Evolutionary conservation across 2,329 filamentous ascomycete genomes (phyloP), one percentile per base, ranked within the genome.

Genomic region (Sarocladium kiliense): DNA sequence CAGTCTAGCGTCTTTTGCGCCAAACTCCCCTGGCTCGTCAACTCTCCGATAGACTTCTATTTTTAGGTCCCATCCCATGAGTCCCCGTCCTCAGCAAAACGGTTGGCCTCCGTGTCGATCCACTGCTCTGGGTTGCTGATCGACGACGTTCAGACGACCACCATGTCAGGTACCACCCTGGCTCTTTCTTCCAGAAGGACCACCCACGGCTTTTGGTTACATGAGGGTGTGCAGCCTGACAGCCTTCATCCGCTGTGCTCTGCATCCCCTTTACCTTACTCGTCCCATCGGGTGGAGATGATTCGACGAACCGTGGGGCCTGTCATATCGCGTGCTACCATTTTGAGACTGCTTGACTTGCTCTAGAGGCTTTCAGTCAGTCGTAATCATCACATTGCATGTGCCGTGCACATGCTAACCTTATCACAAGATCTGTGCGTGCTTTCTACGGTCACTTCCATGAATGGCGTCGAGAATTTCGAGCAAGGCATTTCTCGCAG

Each of bases 291-390:
- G 18, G 47, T 34, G 47, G 47, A 23, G 27, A 51, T 19, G 11
- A 16, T 21, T 36, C 30, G n/a, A 36, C 25, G 47, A 51, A 21
- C 47, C 27, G 47, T 51, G 47, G 47, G 26, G 47, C 47, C 44
- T 26, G 23, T 45, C 42, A 23, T 45, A 9, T 45, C 25, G 37
- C n/a, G 11, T 6, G n/a, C 6, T 41, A 6, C 6, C 37, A 18
- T 41, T 41, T 41, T 41, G 10, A 41, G 37, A n/a, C n/a, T n/a
- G n/a, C n/a, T n/a, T n/a, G n/a, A n/a, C n/a, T n/a, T n/a, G n/a
- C n/a, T n/a, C n/a, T n/a, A n/a, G n/a, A n/a, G n/a, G n/a, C n/a
- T n/a, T n/a, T n/a, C n/a, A n/a, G n/a, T n/a, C n/a, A n/a, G n/a
- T n/a, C n/a, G n/a, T n/a, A n/a, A n/a, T n/a, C n/a, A n/a, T n/a